A percentile compares a stretch with the other conserved stretches of the same genome.
phyloP scores from a whole-genome alignment of 176 grass and related monocot genomes.

The Triticum urartu region DNA sequence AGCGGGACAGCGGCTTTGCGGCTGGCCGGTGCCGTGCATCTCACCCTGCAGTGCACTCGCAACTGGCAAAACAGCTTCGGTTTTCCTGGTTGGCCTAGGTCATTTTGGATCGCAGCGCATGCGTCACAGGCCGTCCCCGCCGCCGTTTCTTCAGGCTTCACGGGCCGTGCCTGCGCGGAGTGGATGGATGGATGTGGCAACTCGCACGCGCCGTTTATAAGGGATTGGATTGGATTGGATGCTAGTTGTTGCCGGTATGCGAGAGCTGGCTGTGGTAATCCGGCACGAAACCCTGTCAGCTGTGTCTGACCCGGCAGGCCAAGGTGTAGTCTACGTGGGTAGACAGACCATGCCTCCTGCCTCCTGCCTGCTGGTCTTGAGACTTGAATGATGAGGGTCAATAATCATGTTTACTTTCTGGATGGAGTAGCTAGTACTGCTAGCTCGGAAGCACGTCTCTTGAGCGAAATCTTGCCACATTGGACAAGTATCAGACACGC shows the following conservation, averaged over 20 bases:
- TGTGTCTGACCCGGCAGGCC: neutral
- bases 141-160: neutral
- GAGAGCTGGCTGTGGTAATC: neutral
- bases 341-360: neutral
- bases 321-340: neutral
- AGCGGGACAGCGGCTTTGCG: slow-evolving; percentile 33
- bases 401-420: neutral
- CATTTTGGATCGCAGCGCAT: neutral
- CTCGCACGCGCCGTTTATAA: neutral
- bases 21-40: slow-evolving; percentile 46
- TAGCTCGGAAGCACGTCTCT: neutral
- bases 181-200: neutral
- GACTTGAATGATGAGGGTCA: neutral
- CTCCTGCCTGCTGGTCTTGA: neutral
- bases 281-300: neutral
- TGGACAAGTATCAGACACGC: neutral
- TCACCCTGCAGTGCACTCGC: slow-evolving; percentile 15
- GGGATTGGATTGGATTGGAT: neutral
- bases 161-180: neutral
- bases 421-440: no score
- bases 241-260: neutral
- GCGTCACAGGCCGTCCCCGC: neutral
- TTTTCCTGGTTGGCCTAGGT: neutral
- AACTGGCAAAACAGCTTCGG: neutral
- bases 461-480: neutral